Percentiles rank a stretch among this genome's conserved stretches.
phyloP scores from a whole-genome alignment of 2,329 filamentous ascomycete species.

The Phaeosphaeriaceae sp. region DNA sequence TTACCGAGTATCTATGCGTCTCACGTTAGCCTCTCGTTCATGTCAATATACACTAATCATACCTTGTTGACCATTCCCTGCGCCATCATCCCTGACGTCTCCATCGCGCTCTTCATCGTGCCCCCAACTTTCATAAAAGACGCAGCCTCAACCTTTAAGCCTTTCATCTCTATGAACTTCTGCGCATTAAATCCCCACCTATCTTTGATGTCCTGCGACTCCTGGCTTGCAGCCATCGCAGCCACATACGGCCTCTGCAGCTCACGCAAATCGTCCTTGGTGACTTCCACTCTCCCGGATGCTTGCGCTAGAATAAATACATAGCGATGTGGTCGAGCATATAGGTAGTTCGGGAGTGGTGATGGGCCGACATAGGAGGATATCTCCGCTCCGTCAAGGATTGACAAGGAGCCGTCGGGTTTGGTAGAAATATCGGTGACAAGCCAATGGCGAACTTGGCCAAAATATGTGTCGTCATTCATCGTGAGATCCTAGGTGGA shows the following conservation, averaged over 20 bases:
- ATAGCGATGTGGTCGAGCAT: conserved; percentile 28
- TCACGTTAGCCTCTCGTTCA: neutral
- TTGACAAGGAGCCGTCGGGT: conserved; percentile 14
- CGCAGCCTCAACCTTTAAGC: conserved; percentile 23
- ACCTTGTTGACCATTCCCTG: conserved; percentile 27
- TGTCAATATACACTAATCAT: neutral
- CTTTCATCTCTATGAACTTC: conserved; percentile 27
- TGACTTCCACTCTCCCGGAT: conserved; percentile 12
- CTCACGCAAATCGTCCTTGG: conserved; percentile 22
- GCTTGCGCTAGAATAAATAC: conserved; percentile 25
- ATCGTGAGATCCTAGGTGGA: conserved; percentile 24
- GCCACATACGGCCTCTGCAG: conserved; percentile 25
- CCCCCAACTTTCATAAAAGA: conserved; percentile 28
- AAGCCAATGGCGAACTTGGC: conserved; percentile 34
- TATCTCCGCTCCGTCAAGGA: conserved; percentile 10
- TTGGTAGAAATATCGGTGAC: conserved; percentile 21
- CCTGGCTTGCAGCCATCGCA: conserved; percentile 24
- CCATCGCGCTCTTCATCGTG: conserved; percentile 20
- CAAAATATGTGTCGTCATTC: conserved; percentile 29
- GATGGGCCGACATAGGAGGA: conserved; percentile 29
- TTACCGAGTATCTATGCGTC: neutral
- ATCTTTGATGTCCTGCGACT: conserved; percentile 31
- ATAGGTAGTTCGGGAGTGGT: conserved; percentile 30
- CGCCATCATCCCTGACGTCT: conserved; percentile 24
- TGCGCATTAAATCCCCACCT: conserved; percentile 30